Percentiles rank a stretch among this genome's conserved stretches.
Evolutionary conservation across 129 eudicot species (phyloP).

Genomic region (Flaveria sonorensis): DNA sequence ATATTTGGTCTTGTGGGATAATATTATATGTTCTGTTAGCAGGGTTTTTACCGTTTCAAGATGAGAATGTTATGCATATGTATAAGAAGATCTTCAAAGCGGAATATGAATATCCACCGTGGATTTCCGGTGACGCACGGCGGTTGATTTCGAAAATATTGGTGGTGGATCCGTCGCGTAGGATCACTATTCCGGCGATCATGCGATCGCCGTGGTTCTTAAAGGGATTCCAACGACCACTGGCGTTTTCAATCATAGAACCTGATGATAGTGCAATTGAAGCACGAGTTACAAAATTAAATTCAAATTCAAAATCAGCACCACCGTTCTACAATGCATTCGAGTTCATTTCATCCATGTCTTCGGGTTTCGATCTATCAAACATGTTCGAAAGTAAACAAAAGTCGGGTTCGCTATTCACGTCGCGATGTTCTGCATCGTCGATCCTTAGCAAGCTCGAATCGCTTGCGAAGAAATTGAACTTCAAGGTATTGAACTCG

Average conservation of each 20-base stretch:
- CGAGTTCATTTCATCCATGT: constrained; percentile 88
- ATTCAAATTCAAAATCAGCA: constrained; percentile 37
- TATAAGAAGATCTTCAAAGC: constrained; percentile 70
- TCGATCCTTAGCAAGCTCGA: constrained; percentile 56
- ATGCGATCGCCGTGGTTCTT: constrained; percentile 72
- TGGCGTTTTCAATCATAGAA: constrained; percentile 29
- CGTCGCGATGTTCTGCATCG: constrained; percentile 59
- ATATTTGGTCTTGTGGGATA: constrained; percentile 93
- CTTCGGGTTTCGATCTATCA: constrained; percentile 88
- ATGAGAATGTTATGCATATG: constrained; percentile 79
- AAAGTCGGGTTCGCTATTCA: constrained; percentile 66
- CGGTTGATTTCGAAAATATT: constrained; percentile 60
- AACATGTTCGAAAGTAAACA: constrained; percentile 58
- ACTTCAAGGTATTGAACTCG: constrained; percentile 34
- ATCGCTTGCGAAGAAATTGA: constrained; percentile 51
- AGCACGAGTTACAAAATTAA: background rate
- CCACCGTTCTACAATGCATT: constrained; percentile 89
- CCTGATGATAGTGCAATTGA: constrained; percentile 17
- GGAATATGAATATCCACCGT: constrained; percentile 70
- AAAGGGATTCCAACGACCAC: constrained; percentile 50
- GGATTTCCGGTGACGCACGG: constrained; percentile 66
- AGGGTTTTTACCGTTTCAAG: constrained; percentile 77
- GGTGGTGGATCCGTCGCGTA: constrained; percentile 59
- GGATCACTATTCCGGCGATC: constrained; percentile 62
- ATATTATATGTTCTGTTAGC: constrained; percentile 69